A percentile compares a stretch with the other conserved stretches of the same genome.
Evolutionary conservation across 306 rosid genomes (phyloP).

Genomic region (Quillaja saponaria): DNA sequence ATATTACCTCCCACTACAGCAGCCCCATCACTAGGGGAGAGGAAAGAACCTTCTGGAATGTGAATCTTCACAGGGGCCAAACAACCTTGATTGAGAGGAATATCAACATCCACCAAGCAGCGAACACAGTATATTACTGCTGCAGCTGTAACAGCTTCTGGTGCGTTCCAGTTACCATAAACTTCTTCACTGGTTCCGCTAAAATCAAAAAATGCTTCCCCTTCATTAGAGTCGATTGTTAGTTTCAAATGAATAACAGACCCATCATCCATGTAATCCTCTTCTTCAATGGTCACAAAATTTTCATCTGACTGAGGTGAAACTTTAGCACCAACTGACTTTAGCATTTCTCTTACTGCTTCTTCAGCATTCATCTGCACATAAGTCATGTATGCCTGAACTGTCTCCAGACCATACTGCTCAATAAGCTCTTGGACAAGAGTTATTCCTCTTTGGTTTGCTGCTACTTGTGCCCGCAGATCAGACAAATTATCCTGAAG

Average conservation of each 20-base stretch:
- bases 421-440: slow-evolving; percentile 79
- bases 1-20: slow-evolving; percentile 96
- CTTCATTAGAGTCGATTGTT: slow-evolving; percentile 69
- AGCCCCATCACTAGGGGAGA: slow-evolving; percentile 85
- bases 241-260: slow-evolving; percentile 84
- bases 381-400: slow-evolving; percentile 93
- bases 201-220: slow-evolving; percentile 85
- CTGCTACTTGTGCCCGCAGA: slow-evolving; percentile 90
- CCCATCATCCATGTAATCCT: slow-evolving; percentile 98
- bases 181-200: slow-evolving; percentile 81
- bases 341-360: slow-evolving; percentile 94
- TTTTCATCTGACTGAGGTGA: slow-evolving; percentile 45
- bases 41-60: slow-evolving; percentile 88
- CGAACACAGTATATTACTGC: slow-evolving; percentile 93
- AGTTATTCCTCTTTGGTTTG: slow-evolving; percentile 87
- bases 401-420: slow-evolving; percentile 77
- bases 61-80: slow-evolving; percentile 90
- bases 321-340: slow-evolving; percentile 63
- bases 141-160: slow-evolving; percentile 92
- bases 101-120: slow-evolving; percentile 82
- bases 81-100: slow-evolving; percentile 98
- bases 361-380: slow-evolving; percentile 89
- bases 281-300: slow-evolving; percentile 63
- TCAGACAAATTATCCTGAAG: slow-evolving; percentile 94
- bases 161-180: slow-evolving; percentile 95